Evolutionary conservation across 2,329 filamentous ascomycete genomes (phyloP).

Genomic region (Exophiala alcalophila): DNA sequence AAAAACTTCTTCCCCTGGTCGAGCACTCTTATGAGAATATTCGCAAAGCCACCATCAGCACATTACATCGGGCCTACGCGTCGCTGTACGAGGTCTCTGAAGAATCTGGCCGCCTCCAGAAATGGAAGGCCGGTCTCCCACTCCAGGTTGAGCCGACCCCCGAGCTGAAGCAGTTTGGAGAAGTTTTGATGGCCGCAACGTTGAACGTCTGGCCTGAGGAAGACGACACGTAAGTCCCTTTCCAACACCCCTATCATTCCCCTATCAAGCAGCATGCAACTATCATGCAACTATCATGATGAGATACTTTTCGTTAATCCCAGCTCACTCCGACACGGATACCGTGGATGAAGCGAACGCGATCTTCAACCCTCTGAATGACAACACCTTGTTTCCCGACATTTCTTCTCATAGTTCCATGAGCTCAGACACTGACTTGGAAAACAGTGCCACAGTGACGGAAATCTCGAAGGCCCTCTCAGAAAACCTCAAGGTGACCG

Average conservation of each 20-base stretch:
- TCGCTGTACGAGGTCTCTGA: conserved; percentile 87
- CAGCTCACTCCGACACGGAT: conserved; percentile 98
- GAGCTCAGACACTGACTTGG: conserved; percentile 43
- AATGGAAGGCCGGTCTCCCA: conserved; percentile 87
- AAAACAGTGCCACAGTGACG: conserved; percentile 73
- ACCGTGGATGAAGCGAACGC: conserved; percentile 86
- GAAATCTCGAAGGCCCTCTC: conserved; percentile 94
- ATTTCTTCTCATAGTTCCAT: conserved; percentile 22
- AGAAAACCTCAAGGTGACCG: conserved; percentile 84
- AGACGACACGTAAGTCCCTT: conserved; percentile 76
- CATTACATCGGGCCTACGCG: conserved; percentile 88
- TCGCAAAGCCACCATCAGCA: conserved; percentile 85
- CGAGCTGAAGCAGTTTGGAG: conserved; percentile 79
- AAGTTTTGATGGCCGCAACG: conserved; percentile 80
- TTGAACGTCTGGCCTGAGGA: conserved; percentile 85
- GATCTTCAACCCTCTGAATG: conserved; percentile 54
- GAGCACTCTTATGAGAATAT: conserved; percentile 92
- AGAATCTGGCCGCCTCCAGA: conserved; percentile 68
- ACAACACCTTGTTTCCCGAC: conserved; percentile 11
- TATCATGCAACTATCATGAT: conserved; percentile 60
- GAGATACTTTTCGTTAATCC: conserved; percentile 87
- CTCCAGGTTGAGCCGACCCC: conserved; percentile 73
- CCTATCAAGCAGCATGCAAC: conserved; percentile 16
- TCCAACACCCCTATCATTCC: conserved; percentile 24
- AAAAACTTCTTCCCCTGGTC: conserved; percentile 73